phyloP scores from a whole-genome alignment of 2,329 filamentous ascomycete genomes.

The Endoconidiophora laricicola region DNA sequence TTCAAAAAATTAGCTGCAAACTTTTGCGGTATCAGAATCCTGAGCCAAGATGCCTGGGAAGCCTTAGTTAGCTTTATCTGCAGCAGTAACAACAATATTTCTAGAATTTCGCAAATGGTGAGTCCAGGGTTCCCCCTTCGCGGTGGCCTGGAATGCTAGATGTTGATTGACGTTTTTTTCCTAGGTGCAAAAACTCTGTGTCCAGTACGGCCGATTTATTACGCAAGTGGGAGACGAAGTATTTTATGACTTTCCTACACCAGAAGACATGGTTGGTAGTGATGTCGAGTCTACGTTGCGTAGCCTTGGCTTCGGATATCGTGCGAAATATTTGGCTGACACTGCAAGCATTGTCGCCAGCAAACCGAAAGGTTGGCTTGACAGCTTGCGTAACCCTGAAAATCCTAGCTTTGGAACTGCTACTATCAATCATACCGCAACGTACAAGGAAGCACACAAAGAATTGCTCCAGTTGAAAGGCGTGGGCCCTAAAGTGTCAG shows the following conservation, averaged over 20 bases:
- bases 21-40: constrained; percentile 80
- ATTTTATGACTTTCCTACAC: constrained; percentile 77
- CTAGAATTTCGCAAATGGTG: constrained; percentile 88
- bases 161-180: neutral
- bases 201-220: constrained; percentile 66
- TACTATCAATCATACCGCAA: constrained; percentile 25
- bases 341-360: constrained; percentile 65
- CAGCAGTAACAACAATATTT: constrained; percentile 97
- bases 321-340: constrained; percentile 79
- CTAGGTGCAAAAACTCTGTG: constrained; percentile 70
- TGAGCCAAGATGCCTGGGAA: constrained; percentile 94
- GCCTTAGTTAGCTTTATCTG: constrained; percentile 88
- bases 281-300: constrained; percentile 69
- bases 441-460: constrained; percentile 66
- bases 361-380: constrained; percentile 58
- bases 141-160: neutral
- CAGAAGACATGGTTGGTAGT: constrained; percentile 52
- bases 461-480: constrained; percentile 64
- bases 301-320: constrained; percentile 79
- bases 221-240: constrained; percentile 50
- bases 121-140: constrained; percentile 5
- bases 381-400: constrained; percentile 61
- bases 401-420: constrained; percentile 37
- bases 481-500: constrained; percentile 90
- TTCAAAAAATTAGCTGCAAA: constrained; percentile 74